Evolutionary conservation across 345 rosid genomes (phyloP).

Genomic region (Diplotaxis tenuifolia): DNA sequence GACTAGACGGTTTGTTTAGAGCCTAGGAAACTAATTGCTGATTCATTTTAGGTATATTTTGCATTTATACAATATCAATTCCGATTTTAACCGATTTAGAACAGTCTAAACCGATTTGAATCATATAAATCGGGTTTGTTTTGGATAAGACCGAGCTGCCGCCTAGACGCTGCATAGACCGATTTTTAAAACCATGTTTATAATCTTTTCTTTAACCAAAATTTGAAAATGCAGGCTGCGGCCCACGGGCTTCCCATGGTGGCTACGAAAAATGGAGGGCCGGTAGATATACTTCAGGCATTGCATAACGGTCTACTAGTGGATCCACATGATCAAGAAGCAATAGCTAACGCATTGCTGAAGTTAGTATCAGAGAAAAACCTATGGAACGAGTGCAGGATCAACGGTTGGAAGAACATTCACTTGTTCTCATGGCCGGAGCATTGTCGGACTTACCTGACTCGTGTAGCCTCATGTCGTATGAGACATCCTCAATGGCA

Average conservation of each 20-base stretch:
- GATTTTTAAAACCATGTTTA: too few relatives aligned
- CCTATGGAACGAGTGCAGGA: conserved; percentile 81
- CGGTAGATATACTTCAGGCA: conserved; percentile 94
- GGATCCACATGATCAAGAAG: conserved; percentile 90
- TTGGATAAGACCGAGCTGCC: too few relatives aligned
- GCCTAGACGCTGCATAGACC: too few relatives aligned
- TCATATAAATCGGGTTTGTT: too few relatives aligned
- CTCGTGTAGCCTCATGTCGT: conserved; percentile 86
- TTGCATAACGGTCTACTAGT: conserved; percentile 89
- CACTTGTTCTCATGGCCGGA: conserved; percentile 98
- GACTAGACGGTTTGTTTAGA: too few relatives aligned
- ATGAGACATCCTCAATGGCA: conserved; percentile 98
- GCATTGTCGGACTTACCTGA: conserved; percentile 93
- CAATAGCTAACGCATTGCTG: conserved; percentile 81
- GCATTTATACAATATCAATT: too few relatives aligned
- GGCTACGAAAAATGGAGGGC: conserved; percentile 97
- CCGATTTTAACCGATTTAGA: too few relatives aligned
- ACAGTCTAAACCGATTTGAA: too few relatives aligned
- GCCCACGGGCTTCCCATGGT: conserved; percentile 99
- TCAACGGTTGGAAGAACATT: conserved; percentile 94
- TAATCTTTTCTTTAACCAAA: not conserved
- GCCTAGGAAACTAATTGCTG: too few relatives aligned
- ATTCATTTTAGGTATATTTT: too few relatives aligned
- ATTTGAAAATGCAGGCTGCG: conserved; percentile 61
- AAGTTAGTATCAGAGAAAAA: conserved; percentile 92